Base-by-base conservation (phyloP, 352 stramenopile species). In the Globisporangium paroecandrum region DNA sequence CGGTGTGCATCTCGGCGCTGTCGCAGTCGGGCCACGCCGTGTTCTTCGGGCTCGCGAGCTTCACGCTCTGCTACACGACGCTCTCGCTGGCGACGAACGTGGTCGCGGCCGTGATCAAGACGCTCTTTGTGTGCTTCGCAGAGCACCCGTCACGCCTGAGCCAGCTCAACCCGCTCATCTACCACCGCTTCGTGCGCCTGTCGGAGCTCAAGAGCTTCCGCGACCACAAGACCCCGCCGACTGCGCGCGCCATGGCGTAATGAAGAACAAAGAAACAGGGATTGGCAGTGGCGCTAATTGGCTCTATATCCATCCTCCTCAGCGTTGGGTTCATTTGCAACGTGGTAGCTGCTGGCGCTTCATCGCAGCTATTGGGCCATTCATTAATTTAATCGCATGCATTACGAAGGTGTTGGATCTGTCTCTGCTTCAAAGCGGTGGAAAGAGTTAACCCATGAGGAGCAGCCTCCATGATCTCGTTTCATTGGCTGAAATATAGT, bases 81-180 rank as follows among this genome's bases (percentile, higher is more conserved):
- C 74, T 93, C 20, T 93, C 87, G 46, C 77, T 92, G 64, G 80
- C 85, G 15, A 91, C 81, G 38, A 85, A 91, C 69, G 78, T 91
- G 49, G 77, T 93, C 32, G 75, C 77, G 13, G 84, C 85, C 0
- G 83, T 91, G 24, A 90, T 94, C 68, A 94, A 95, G 77, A 94
- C 88, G 27, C 70, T 95, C 22, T 95, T 93, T 66, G 84, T 95
- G 47, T 95, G 88, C 76, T 95, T 95, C 62, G 86, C 88, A 3
- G 83, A 94, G 73, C 89, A 91, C 64, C 88, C 88, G 24, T 78
- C 70, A 24, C 84, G 85, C 13, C 70, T 95, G 47, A 94, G 82
- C 55, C 84, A 94, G 73, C 73, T 94, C 25, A 84, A 95, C 63
- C 86, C 88, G 58, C 78, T 95, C 32, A 94, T 95, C 68, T 95